Percentiles rank a stretch among this genome's conserved stretches.
These are phyloP conservation scores for Tetradesmus lagerheimii DNA, from an alignment of 139 green algal species.

Conservation along the genomic window DNA sequence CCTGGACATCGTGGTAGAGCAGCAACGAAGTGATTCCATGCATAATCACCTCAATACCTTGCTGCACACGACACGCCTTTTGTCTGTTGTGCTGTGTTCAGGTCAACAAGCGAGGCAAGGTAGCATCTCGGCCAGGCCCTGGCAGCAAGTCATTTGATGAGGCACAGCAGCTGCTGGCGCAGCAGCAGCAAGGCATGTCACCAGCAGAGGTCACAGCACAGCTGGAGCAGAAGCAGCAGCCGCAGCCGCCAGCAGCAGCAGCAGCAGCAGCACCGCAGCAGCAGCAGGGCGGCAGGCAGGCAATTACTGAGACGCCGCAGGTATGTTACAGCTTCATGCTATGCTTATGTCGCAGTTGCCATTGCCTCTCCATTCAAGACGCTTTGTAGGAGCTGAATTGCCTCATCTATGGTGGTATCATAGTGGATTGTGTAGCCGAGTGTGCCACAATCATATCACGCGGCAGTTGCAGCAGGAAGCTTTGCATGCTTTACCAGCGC, in stretches of 20 bases:
- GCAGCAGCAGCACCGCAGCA: slow-evolving; percentile 32
- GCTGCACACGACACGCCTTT: neutral
- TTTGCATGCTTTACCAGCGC: too few relatives aligned
- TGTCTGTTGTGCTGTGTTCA: neutral
- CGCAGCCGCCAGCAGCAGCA: slow-evolving; percentile 17
- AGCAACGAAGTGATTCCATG: neutral
- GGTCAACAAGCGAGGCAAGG: slow-evolving; percentile 35
- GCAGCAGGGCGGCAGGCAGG: neutral
- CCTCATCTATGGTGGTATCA: too few relatives aligned
- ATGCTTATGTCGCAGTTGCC: neutral
- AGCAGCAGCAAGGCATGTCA: slow-evolving; percentile 19
- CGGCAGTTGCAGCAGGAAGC: too few relatives aligned
- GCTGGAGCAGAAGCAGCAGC: slow-evolving; percentile 15
- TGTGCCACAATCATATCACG: too few relatives aligned
- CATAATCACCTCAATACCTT: neutral
- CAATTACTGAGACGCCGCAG: slow-evolving; percentile 38
- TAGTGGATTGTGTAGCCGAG: too few relatives aligned
- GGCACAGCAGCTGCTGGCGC: neutral
- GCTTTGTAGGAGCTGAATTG: too few relatives aligned
- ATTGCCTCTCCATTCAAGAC: neutral
- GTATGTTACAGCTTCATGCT: neutral
- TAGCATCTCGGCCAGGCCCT: slow-evolving; percentile 20
- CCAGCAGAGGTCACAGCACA: slow-evolving; percentile 5
- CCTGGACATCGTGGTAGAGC: too few relatives aligned
- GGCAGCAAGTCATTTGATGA: neutral